Conservation (phyloP, 371 early-diverging fungal species). For the Globomyces sp. region DNA sequence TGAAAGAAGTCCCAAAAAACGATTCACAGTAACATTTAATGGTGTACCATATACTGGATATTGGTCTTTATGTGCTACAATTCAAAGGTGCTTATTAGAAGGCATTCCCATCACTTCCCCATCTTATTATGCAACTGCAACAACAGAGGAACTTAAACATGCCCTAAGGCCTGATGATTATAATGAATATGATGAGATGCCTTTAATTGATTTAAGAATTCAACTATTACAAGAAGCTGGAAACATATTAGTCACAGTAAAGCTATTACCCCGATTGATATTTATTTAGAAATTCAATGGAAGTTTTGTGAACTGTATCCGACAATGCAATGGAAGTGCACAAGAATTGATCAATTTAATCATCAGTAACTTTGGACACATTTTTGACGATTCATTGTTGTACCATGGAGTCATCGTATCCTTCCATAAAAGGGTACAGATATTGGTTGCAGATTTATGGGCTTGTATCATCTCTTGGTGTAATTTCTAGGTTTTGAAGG, state of each 20-base stretch:
- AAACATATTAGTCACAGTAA: constrained; percentile 43
- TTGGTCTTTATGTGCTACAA: constrained; percentile 80
- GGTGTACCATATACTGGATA: constrained; percentile 74
- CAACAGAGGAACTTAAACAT: constrained; percentile 47
- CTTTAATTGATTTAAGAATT: constrained; percentile 63
- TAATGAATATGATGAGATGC: constrained; percentile 56
- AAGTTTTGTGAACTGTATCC: constrained; percentile 62
- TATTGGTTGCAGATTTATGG: constrained; percentile 88
- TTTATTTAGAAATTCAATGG: constrained; percentile 34
- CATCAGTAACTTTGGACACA: constrained; percentile 56
- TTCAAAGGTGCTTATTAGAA: constrained; percentile 67
- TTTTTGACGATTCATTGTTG: constrained; percentile 68
- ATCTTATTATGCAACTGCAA: constrained; percentile 37
- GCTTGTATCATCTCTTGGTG: constrained; percentile 50
- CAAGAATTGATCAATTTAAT: constrained; percentile 59
- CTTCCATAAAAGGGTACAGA: constrained; percentile 84
- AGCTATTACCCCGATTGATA: too few species aligned
- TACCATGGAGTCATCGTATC: constrained; percentile 62
- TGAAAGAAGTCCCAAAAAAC: constrained; percentile 36
- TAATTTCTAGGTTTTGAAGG: constrained; percentile 60
- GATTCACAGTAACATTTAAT: constrained; percentile 64
- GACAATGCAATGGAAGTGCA: constrained; percentile 54
- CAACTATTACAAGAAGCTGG: constrained; percentile 70
- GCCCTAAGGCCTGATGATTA: constrained; percentile 62
- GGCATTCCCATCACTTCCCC: constrained; percentile 66